A percentile compares a stretch with the other conserved stretches of the same genome.
Conservation (phyloP, 352 stramenopile genomes). For the Phytophthora sojae region DNA sequence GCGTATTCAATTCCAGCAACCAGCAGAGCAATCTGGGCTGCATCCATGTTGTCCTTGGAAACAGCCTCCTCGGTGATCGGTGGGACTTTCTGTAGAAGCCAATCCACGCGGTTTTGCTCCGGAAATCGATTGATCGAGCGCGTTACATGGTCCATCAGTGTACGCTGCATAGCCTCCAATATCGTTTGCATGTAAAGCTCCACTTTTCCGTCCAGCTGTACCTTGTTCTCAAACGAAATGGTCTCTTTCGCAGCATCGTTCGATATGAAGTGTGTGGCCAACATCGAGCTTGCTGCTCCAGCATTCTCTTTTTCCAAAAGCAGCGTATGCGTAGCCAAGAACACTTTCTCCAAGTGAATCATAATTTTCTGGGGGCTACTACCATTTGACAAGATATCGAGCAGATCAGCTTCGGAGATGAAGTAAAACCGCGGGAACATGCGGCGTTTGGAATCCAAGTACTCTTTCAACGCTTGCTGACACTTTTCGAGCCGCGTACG, state of each 20-base stretch:
- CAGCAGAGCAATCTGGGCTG: conserved; percentile 93
- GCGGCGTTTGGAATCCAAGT: conserved; percentile 92
- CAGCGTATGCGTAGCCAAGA: conserved; percentile 69
- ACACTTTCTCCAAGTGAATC: conserved; percentile 92
- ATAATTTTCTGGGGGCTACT: conserved; percentile 90
- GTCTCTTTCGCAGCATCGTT: conserved; percentile 89
- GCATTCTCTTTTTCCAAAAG: conserved; percentile 60
- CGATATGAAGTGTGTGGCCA: conserved; percentile 92
- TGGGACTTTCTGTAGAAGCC: conserved; percentile 89
- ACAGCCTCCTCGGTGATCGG: conserved; percentile 23
- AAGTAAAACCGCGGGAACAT: conserved; percentile 97
- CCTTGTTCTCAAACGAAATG: conserved; percentile 89
- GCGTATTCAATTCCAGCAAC: conserved; percentile 92
- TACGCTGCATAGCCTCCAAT: conserved; percentile 91
- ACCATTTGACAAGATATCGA: conserved; percentile 96
- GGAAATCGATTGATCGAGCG: conserved; percentile 90
- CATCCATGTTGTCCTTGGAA: conserved; percentile 76
- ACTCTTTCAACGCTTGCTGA: conserved; percentile 95
- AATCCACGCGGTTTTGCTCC: conserved; percentile 92
- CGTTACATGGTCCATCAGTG: conserved; percentile 90
- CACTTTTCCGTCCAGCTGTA: conserved; percentile 94
- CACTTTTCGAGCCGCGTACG: conserved; percentile 88
- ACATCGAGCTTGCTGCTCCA: conserved; percentile 39
- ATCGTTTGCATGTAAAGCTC: conserved; percentile 96
- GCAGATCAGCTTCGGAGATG: conserved; percentile 93